These are phyloP conservation scores for Citrullus mucosospermus DNA, from an alignment of 306 rosid genomes.

Conservation along the genomic window DNA sequence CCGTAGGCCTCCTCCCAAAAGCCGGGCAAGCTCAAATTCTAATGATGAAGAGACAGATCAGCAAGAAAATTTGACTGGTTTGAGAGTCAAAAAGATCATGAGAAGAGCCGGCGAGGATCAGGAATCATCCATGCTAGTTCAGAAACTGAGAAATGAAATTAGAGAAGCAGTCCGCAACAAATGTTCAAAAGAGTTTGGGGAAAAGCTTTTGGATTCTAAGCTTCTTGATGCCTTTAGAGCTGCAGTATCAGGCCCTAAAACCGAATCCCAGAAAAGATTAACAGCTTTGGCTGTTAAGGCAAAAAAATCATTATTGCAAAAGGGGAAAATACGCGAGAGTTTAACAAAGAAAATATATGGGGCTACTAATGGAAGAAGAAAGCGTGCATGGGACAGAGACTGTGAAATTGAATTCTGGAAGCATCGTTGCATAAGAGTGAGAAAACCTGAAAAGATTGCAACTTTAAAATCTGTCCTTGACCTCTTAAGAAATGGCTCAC, in stretches of 20 bases:
- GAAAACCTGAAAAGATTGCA: slow-evolving; percentile 79
- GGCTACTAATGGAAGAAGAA: slow-evolving; percentile 66
- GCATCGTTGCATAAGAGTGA: slow-evolving; percentile 63
- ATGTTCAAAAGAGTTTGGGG: slow-evolving; percentile 55
- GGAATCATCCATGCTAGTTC: slow-evolving; percentile 64
- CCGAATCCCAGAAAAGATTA: slow-evolving; percentile 52
- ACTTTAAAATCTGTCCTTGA: slow-evolving; percentile 91
- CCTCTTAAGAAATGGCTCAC: slow-evolving; percentile 52
- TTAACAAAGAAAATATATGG: slow-evolving; percentile 82
- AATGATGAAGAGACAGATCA: slow-evolving; percentile 23
- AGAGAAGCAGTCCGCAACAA: slow-evolving; percentile 76
- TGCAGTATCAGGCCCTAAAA: slow-evolving; percentile 67
- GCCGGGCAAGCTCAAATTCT: slow-evolving; percentile 17
- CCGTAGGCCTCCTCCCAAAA: slow-evolving; percentile 42
- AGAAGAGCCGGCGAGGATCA: slow-evolving; percentile 63
- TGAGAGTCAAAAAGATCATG: slow-evolving; percentile 95
- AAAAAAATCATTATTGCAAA: slow-evolving; percentile 69
- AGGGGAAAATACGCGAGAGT: slow-evolving; percentile 79
- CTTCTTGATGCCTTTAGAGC: slow-evolving; percentile 94
- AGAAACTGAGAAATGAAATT: slow-evolving; percentile 70
- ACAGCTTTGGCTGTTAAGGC: slow-evolving; percentile 53
- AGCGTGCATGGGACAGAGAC: slow-evolving; percentile 96
- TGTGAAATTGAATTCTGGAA: slow-evolving; percentile 98
- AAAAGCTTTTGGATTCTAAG: slow-evolving; percentile 65
- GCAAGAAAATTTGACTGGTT: slow-evolving; percentile 45